Conservation (phyloP, 768 basidiomycete genomes). For the Boletus vinaceobasis region DNA sequence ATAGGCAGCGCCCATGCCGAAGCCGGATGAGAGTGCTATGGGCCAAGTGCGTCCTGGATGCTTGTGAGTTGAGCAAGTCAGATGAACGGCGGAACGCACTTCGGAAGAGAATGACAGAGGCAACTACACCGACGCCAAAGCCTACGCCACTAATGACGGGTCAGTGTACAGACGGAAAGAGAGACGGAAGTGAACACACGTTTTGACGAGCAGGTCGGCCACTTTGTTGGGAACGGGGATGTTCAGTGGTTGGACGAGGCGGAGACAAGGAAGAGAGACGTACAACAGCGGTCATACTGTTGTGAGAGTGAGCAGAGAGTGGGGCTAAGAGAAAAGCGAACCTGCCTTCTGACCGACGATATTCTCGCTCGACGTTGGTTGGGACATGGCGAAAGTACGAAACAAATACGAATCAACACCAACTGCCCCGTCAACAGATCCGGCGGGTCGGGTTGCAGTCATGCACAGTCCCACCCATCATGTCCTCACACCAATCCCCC, state of each 20-base stretch:
- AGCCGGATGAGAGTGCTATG: conserved; percentile 80
- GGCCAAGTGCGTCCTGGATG: conserved; percentile 85
- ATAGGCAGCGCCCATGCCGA: conserved; percentile 83
- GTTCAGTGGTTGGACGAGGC: conserved; percentile 19
- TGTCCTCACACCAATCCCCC: conserved; percentile 81
- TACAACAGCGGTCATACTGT: conserved; percentile 85
- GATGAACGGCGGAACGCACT: conserved; percentile 50
- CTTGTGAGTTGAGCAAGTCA: conserved; percentile 1
- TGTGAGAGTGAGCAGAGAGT: not conserved
- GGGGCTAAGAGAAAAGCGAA: not conserved
- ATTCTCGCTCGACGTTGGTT: conserved; percentile 83
- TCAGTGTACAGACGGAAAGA: conserved; percentile 1
- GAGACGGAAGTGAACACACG: conserved; percentile 45
- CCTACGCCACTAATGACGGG: conserved; percentile 66
- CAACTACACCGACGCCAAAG: conserved; percentile 83
- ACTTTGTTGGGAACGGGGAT: conserved; percentile 35
- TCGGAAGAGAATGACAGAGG: conserved; percentile 87
- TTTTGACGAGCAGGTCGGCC: conserved; percentile 83
- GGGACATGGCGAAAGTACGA: conserved; percentile 40
- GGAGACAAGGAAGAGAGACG: conserved; percentile 40
- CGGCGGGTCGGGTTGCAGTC: no score
- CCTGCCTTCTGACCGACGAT: conserved; percentile 84
- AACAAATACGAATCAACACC: conserved; percentile 24
- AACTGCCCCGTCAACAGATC: not conserved
- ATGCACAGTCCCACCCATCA: conserved; percentile 24